phyloP scores from a whole-genome alignment of 345 rosid species.

The Cardamine occulta region DNA sequence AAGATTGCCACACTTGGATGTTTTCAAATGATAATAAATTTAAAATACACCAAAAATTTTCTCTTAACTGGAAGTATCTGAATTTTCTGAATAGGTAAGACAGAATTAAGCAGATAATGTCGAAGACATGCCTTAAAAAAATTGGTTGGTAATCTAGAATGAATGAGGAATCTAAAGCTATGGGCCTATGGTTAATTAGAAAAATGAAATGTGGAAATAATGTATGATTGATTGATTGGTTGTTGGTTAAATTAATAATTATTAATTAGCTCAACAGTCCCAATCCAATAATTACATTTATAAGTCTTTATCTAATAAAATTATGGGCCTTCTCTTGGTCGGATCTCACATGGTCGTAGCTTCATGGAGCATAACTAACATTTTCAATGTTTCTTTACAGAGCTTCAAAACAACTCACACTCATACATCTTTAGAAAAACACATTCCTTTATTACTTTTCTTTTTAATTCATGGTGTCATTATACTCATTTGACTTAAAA shows the following conservation, averaged over 20 bases:
- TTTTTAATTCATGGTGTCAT: neutral
- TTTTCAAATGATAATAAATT: neutral
- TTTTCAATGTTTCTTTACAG: conserved; percentile 33
- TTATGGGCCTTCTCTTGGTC: conserved; percentile 45
- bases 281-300: conserved; percentile 40
- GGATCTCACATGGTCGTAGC: conserved; percentile 42
- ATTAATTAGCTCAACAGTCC: conserved; percentile 40
- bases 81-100: neutral
- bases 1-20: neutral
- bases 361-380: conserved; percentile 17
- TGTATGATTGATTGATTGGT: conserved; percentile 28
- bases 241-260: conserved; percentile 24
- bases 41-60: neutral
- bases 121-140: conserved; percentile 18
- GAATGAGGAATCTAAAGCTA: conserved; percentile 2
- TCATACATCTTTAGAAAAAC: conserved; percentile 22
- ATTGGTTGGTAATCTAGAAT: neutral
- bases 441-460: neutral
- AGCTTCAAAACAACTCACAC: conserved; percentile 35
- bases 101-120: conserved; percentile 20
- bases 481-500: neutral
- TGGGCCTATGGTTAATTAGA: conserved; percentile 16
- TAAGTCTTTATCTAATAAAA: conserved; percentile 37
- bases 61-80: neutral
- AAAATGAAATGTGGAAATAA: neutral